Conservation (phyloP, 208 protist species). For the Leishmania turanica region DNA sequence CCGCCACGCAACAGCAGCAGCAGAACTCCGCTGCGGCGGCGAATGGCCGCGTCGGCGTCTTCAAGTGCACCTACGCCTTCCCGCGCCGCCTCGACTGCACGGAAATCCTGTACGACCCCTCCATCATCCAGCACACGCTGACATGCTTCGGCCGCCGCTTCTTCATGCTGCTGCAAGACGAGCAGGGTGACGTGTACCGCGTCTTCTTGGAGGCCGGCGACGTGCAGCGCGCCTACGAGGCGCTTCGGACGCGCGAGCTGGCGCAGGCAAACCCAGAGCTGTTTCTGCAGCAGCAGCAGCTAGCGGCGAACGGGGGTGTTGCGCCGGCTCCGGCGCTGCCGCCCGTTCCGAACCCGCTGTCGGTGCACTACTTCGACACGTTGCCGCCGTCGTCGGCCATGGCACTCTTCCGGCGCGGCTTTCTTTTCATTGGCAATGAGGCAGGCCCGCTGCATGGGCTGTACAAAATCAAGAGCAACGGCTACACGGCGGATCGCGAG, state of each 20-base stretch:
- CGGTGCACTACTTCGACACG: slow-evolving; percentile 98
- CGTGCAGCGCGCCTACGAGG: slow-evolving; percentile 84
- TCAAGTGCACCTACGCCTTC: slow-evolving; percentile 78
- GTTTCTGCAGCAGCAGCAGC: slow-evolving; percentile 12
- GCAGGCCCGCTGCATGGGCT: slow-evolving; percentile 93
- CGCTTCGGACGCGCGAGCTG: slow-evolving; percentile 44
- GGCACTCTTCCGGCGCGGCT: slow-evolving; percentile 94
- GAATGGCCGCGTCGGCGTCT: slow-evolving; percentile 40
- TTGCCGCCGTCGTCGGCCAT: slow-evolving; percentile 91
- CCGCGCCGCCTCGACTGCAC: slow-evolving; percentile 84
- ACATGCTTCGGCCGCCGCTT: slow-evolving; percentile 88
- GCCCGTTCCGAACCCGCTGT: slow-evolving; percentile 66
- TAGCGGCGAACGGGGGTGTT: slow-evolving; percentile 12
- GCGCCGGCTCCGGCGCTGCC: slow-evolving; percentile 4
- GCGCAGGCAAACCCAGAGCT: slow-evolving; percentile 32
- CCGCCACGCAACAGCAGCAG: slow-evolving; percentile 28
- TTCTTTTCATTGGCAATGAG: slow-evolving; percentile 97
- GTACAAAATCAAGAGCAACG: slow-evolving; percentile 93
- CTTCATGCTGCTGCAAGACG: slow-evolving; percentile 97
- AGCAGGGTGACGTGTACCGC: slow-evolving; percentile 98
- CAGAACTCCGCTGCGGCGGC: slow-evolving; percentile 5
- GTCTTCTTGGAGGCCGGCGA: slow-evolving; percentile 77
- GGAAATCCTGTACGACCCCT: slow-evolving; percentile 79
- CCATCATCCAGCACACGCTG: slow-evolving; percentile 86
- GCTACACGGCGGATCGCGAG: slow-evolving; percentile 70